phyloP scores from a whole-genome alignment of 352 stramenopile species.

The Pythium myriotylum region DNA sequence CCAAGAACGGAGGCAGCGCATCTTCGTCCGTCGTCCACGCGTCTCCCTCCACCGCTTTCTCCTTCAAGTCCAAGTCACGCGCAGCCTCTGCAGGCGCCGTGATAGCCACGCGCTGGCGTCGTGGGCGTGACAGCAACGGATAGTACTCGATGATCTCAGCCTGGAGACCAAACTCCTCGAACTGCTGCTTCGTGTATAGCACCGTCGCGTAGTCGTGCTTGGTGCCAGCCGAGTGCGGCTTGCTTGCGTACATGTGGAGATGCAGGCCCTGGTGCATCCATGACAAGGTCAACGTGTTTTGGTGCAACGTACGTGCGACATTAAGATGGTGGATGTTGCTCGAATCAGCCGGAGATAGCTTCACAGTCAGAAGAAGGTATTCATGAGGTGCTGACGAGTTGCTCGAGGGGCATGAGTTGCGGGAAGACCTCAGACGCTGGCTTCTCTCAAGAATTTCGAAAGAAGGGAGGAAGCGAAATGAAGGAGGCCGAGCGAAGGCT shows the following conservation, averaged over 20 bases:
- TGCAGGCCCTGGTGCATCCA: no score
- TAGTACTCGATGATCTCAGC: slow-evolving; percentile 52
- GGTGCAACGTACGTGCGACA: no score
- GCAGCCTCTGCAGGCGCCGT: slow-evolving; percentile 34
- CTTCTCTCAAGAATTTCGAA: no score
- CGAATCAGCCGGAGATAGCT: no score
- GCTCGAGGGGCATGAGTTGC: no score
- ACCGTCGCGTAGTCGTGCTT: slow-evolving; percentile 62
- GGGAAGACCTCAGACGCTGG: no score
- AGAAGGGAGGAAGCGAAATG: no score
- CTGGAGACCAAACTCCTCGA: slow-evolving; percentile 37
- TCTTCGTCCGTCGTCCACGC: slow-evolving; percentile 57
- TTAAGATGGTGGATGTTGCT: no score
- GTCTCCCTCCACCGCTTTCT: slow-evolving; percentile 59
- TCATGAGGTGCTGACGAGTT: no score
- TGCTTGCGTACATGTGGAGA: slow-evolving; percentile 51
- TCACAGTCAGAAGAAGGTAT: no score
- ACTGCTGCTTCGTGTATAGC: slow-evolving; percentile 48
- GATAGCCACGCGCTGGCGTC: slow-evolving; percentile 43
- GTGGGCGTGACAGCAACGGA: slow-evolving; percentile 62
- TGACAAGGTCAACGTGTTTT: no score
- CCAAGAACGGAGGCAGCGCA: slow-evolving; percentile 76
- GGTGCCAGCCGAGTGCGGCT: slow-evolving; percentile 47
- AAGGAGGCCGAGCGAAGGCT: no score
- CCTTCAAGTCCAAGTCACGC: slow-evolving; percentile 57